Base-by-base conservation (phyloP, 495 filamentous ascomycete genomes). In the Podospora conica region DNA sequence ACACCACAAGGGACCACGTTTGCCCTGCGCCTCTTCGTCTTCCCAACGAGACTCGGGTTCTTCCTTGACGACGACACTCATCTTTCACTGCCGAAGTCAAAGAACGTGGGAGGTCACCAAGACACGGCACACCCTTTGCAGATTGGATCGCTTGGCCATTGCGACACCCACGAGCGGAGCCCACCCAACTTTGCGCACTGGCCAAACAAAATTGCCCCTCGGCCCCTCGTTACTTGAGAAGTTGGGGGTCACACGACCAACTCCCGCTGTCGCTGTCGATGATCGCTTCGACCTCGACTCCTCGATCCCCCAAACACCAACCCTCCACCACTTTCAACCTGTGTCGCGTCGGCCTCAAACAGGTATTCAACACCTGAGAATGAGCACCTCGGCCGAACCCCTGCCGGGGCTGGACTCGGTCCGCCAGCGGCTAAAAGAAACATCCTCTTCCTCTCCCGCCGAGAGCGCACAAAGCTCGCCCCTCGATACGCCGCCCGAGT, bases 371-470 rank as follows among this genome's bases (percentile, higher is more conserved):
- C 61, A 63, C 61, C 48, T 55, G 23, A 70, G 33, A 56, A 74
- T 69, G 71, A 72, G 66, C 66, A 68, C 68, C 24, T 67, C 73
- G 10, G 65, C 70, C 56, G 65, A 69, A 33, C 5, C 60, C 20
- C 58, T 56, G 62, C 66, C 71, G 57, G 71, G 66, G 61, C 71
- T 68, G 56, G 66, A 75, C 67, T 65, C 27, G 24, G 65, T 71
- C 48, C 73, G 73, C 64, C 73, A 72, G 33, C 73, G 71, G 48
- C 28, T 56, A 40, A 57, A 53, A 24, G 61, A 61, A 23, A 31
- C 57, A 21, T 22, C 64, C 1, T 55, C 40, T 7, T 22, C 64
- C 1, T 55, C 40, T 7, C 15, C 12, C 18, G 29, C 66, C 40
- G 40, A 48, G 25, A 22, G n/a, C 33, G 61, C 53, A 29, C 54